Conservation (phyloP, 495 filamentous ascomycete species). For the Tuber brumale region DNA sequence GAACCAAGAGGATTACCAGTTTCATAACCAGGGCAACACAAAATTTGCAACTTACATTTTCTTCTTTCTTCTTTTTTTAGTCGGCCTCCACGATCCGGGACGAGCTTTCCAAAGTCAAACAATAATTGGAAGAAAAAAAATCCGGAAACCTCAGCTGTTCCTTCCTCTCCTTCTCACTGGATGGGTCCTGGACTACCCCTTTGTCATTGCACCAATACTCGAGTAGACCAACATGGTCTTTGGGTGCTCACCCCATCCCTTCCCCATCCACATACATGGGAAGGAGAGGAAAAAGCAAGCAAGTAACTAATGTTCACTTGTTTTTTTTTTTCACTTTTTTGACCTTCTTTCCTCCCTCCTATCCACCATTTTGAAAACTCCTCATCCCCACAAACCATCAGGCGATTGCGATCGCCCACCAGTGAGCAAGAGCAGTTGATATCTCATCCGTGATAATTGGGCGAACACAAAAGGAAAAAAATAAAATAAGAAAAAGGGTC, state of each 20-base stretch:
- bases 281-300: neutral
- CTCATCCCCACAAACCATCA: neutral
- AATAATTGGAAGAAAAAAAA: neutral
- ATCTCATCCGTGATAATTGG: neutral
- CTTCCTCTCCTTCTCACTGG: neutral
- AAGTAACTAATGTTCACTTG: neutral
- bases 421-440: neutral
- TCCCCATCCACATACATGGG: neutral
- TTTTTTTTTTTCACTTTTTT: neutral
- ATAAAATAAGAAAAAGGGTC: neutral
- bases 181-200: neutral
- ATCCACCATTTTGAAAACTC: neutral
- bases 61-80: too few species aligned
- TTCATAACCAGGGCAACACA: too few species aligned
- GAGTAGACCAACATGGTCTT: neutral
- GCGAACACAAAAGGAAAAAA: neutral
- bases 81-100: too few species aligned
- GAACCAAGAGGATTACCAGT: too few species aligned
- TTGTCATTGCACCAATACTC: neutral
- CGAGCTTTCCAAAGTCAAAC: neutral
- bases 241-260: neutral
- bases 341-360: neutral
- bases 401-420: neutral
- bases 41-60: too few species aligned
- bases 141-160: neutral